phyloP scores from a whole-genome alignment of 345 rosid genomes.

The Fremontodendron californicum region DNA sequence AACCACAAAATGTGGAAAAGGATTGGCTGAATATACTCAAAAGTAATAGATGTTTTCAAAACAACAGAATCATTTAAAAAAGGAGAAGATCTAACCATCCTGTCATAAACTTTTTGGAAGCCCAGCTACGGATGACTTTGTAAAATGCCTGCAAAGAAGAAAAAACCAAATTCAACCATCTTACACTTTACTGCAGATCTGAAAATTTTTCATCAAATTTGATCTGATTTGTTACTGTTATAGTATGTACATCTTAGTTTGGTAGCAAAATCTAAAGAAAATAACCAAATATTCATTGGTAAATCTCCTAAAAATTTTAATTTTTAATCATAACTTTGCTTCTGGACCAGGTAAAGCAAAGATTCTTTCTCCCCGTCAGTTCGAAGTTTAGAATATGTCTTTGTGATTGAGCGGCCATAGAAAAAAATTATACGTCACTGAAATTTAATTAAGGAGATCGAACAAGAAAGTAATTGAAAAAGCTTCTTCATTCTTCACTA shows the following conservation, averaged over 20 bases:
- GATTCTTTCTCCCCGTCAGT: neutral
- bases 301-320: neutral
- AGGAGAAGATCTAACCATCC: constrained; percentile 49
- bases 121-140: constrained; percentile 68
- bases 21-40: neutral
- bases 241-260: neutral
- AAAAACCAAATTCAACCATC: neutral
- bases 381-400: neutral
- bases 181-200: neutral
- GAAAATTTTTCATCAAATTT: neutral
- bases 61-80: neutral
- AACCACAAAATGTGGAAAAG: neutral
- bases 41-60: neutral
- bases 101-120: constrained; percentile 66
- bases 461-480: neutral
- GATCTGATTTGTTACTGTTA: neutral
- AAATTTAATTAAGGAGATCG: neutral
- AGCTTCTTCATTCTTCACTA: neutral
- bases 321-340: neutral
- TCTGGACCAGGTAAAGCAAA: neutral
- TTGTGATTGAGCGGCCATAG: neutral
- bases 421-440: neutral
- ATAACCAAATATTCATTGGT: neutral
- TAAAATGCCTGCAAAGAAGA: constrained; percentile 42
- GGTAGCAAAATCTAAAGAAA: neutral